phyloP scores from a whole-genome alignment of 352 stramenopile species.

The Pythium angustatum region DNA sequence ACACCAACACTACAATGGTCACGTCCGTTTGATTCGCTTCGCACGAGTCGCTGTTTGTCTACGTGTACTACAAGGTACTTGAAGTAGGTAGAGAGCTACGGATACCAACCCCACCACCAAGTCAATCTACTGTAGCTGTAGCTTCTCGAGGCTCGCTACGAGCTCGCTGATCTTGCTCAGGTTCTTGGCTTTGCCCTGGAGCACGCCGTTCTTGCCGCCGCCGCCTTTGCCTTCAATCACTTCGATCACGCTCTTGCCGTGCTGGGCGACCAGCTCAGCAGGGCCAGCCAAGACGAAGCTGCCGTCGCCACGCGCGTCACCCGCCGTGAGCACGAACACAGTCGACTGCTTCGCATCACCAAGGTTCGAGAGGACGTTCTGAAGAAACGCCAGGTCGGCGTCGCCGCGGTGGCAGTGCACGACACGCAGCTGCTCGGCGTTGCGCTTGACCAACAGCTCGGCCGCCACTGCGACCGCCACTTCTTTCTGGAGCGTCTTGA shows the following conservation, averaged over 20 bases:
- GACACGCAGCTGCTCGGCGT: slow-evolving; percentile 26
- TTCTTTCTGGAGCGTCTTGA: slow-evolving; percentile 77
- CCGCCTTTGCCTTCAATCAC: slow-evolving; percentile 77
- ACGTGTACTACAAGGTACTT: too few relatives aligned
- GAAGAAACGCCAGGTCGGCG: slow-evolving; percentile 69
- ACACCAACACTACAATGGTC: neutral
- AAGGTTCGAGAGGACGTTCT: slow-evolving; percentile 51
- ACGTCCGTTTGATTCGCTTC: too few relatives aligned
- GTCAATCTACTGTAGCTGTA: slow-evolving; percentile 39
- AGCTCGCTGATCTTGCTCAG: slow-evolving; percentile 52
- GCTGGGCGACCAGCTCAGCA: slow-evolving; percentile 46
- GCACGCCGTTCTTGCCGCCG: slow-evolving; percentile 67
- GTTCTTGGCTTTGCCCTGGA: slow-evolving; percentile 78
- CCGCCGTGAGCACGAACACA: slow-evolving; percentile 52
- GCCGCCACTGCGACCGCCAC: slow-evolving; percentile 50
- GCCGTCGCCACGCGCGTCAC: slow-evolving; percentile 52
- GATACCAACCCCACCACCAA: too few relatives aligned
- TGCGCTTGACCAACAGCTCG: slow-evolving; percentile 39
- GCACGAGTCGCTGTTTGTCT: too few relatives aligned
- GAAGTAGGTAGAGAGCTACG: too few relatives aligned
- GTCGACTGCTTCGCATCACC: slow-evolving; percentile 42
- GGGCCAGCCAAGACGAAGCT: slow-evolving; percentile 70
- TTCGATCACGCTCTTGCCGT: slow-evolving; percentile 55
- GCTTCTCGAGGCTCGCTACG: slow-evolving; percentile 43
- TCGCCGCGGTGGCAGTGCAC: slow-evolving; percentile 63